Base-by-base conservation (phyloP, 2,329 filamentous ascomycete species). In the Blumeria graminis region DNA sequence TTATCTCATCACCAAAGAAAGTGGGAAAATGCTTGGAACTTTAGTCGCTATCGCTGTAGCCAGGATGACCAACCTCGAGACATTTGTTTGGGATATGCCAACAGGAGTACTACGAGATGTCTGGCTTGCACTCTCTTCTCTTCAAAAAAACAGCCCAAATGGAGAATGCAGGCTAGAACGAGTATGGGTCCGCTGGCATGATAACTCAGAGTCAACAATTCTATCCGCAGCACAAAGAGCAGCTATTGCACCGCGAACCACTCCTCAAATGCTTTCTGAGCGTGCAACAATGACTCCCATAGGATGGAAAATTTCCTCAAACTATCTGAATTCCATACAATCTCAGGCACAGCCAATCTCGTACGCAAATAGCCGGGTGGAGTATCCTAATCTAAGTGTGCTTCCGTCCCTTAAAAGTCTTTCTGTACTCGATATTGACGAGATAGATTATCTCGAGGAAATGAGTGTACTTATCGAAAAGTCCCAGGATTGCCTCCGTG, bases 51-150 rank as follows among this genome's bases (percentile, higher is more conserved):
- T 89, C 60, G 84, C 85, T 11, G 74, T 92, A n/a, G 80, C 81
- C 46, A 81, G 84, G 60, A 92, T 92, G 86, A 72, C 79, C 55
- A 86, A 86, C 63, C 73, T 93, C 41, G 86, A 92, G 68, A 81
- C 80, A 0, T 92, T 92, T 64, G 74, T 86, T 3, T 92, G 86
- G 86, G 86, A 93, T 64, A 90, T 92, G 86, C 86, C 86, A 0
- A 92, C 86, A 0, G 86, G 86, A 1, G 82, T 92, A 16, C 70
- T 88, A 56, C 76, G 85, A 56, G 84, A 90, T 65, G 82, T 90
- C 33, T 92, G 87, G 76, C 77, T 87, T 65, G 81, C 85, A 22
- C 72, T 93, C 51, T 79, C 81, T 1, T 86, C 82, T 5, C 71
- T 88, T 11, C 80, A 78, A 41, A 76, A 84, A 62, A 60, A 62